Evolutionary conservation across 1,284 basidiomycete genomes (phyloP), one percentile per base, ranked within the genome.

Genomic region (Pseudozyma tsukubaensis): DNA sequence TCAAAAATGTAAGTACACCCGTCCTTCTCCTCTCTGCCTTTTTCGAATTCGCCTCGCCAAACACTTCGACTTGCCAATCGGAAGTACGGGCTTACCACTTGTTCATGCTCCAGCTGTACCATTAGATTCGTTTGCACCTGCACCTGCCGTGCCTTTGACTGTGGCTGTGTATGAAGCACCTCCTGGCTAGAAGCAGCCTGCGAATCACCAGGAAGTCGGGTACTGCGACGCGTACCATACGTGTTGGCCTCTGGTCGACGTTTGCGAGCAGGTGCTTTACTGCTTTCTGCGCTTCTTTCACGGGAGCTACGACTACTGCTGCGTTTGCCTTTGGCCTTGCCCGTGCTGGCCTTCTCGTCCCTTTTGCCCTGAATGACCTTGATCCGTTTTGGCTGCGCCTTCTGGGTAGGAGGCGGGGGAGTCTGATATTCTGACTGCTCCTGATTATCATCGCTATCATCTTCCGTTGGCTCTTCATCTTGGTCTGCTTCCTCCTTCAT

Each of bases 171-270:
- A 29, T 29, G 24, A 29, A 29, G n/a, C 11, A 24, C 3, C 39
- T 54, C 47, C 55, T 59, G 59, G 36, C 42, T 55, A 11, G 59
- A 62, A 37, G 29, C 35, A 18, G 65, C 47, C 36, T 50, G 55
- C n/a, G 55, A 50, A 35, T 50, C 58, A 16, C 52, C 43, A 19
- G 55, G 53, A 16, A 53, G 51, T 42, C 65, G 53, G 36, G 45
- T 47, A 32, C 65, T 68, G 34, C 65, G 65, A n/a, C 65, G 57
- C 36, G 42, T 42, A 8, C 52, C 50, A 14, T 16, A 43, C n/a
- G 16, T 16, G 9, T 43, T 18, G 14, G 42, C 9, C 42, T 18
- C 19, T 14, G 42, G 16, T 43, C 16, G 12, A 9, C 42, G 42
- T 43, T 16, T 18, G 16, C 42, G 16, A 43, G 42, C 42, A 18